phyloP scores from a whole-genome alignment of 1,284 basidiomycete species.

The Retiboletus flavoniger region DNA sequence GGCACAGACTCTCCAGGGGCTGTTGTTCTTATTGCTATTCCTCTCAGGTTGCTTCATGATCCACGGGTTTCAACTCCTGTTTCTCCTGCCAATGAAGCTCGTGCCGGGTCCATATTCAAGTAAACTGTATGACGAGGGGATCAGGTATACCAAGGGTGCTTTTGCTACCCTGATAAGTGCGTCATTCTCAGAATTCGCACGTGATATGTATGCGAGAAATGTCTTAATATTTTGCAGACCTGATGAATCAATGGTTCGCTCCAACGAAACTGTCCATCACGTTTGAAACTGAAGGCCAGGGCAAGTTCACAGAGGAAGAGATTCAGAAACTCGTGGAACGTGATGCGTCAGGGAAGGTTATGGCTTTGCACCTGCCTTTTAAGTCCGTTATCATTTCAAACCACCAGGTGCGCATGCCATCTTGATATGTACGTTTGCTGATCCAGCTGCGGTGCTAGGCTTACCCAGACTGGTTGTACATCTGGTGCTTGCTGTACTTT shows the following conservation, averaged over 20 bases:
- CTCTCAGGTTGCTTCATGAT: slow-evolving; percentile 66
- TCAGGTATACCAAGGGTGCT: slow-evolving; percentile 79
- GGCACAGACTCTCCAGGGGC: slow-evolving; percentile 49
- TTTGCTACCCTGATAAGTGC: slow-evolving; percentile 74
- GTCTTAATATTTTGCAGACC: slow-evolving; percentile 45
- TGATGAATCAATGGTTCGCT: slow-evolving; percentile 80
- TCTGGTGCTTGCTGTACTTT: slow-evolving; percentile 85
- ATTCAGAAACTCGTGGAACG: slow-evolving; percentile 56
- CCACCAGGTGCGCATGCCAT: slow-evolving; percentile 60
- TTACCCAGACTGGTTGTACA: slow-evolving; percentile 91
- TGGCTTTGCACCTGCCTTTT: slow-evolving; percentile 67
- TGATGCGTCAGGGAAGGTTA: slow-evolving; percentile 55
- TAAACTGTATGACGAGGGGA: slow-evolving; percentile 61
- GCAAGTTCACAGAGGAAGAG: slow-evolving; percentile 58
- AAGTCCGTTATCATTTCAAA: slow-evolving; percentile 80
- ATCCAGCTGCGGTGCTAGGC: slow-evolving; percentile 47
- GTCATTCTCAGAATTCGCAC: slow-evolving; percentile 30
- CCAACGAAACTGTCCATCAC: slow-evolving; percentile 77
- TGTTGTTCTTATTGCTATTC: slow-evolving; percentile 64
- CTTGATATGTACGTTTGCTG: neutral
- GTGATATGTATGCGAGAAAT: neutral
- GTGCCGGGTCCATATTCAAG: slow-evolving; percentile 47
- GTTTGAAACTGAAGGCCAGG: slow-evolving; percentile 65
- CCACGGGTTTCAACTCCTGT: slow-evolving; percentile 66
- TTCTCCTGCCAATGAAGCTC: slow-evolving; percentile 63